phyloP scores from a whole-genome alignment of 2,329 filamentous ascomycete species.

The Xylariales sp. region DNA sequence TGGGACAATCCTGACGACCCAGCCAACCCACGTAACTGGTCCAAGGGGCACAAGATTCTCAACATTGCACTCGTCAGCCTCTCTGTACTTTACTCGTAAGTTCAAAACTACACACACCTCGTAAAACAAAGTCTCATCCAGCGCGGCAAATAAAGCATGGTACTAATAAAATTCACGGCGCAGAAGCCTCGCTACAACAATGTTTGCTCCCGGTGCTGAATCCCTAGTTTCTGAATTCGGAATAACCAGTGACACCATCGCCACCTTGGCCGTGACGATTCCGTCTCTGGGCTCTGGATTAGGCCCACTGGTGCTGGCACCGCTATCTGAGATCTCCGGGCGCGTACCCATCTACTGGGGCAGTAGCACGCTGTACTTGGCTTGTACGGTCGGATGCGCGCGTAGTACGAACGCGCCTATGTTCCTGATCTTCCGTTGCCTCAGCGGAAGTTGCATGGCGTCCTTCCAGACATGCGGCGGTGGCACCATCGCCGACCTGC shows the following conservation, averaged over 20 bases:
- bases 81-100: too few relatives aligned
- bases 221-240: conserved; percentile 6
- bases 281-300: conserved; percentile 8
- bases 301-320: conserved; percentile 55
- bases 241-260: conserved; percentile 3
- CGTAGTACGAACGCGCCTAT: conserved; percentile 14
- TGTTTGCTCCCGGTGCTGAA: conserved; percentile 7
- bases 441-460: conserved; percentile 17
- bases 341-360: conserved; percentile 46
- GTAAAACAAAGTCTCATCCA: too few relatives aligned
- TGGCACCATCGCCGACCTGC: conserved; percentile 7
- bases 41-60: too few relatives aligned
- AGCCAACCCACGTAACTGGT: conserved; percentile 1
- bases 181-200: conserved; percentile 9
- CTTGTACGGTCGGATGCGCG: conserved; percentile 23
- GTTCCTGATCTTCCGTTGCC: conserved; percentile 22
- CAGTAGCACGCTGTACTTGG: conserved; percentile 40
- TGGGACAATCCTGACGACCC: conserved; percentile 1
- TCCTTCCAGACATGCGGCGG: conserved; percentile 12
- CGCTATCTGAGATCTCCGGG: conserved; percentile 57
- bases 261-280: conserved; percentile 6
- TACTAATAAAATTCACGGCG: too few relatives aligned
- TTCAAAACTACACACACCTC: too few relatives aligned
- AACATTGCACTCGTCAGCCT: too few relatives aligned
- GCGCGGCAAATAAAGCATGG: too few relatives aligned